Evolutionary conservation across 2,329 filamentous ascomycete species (phyloP), one percentile per base, ranked within the genome.

Genomic region (Plectosphaerella cucumerina): DNA sequence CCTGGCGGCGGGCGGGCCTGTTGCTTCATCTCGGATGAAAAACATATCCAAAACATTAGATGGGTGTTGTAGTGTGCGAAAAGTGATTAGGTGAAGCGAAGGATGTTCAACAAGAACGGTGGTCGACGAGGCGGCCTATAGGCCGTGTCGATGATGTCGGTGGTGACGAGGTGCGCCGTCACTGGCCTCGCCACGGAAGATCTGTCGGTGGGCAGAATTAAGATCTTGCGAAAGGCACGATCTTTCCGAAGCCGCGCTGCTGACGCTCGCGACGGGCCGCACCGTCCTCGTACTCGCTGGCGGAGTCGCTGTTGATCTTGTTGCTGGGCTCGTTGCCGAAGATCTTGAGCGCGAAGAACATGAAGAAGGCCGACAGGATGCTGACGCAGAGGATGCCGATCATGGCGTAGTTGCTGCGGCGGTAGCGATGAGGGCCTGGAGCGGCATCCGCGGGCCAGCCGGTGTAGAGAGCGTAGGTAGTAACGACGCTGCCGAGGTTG

Each of bases 391-490:
- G 70, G 50, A 96, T 96, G 3, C 86, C 91, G 52, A 96, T 84
- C 90, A 96, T 95, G 59, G 86, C 83, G 58, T 92, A 73, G 68
- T 95, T 96, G 70, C 90, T 95, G 66, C 85, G 86, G 56, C 88
- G 85, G 70, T 87, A 95, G 70, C 86, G 86, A 60, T 81, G 76
- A 10, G 81, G 81, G 0, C 89, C 89, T 1, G 78, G 72, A n/a
- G 70, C 73, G 9, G 82, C 82, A 65, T 96, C 91, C 42, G 79
- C 85, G 2, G 86, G 81, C 91, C 91, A 96, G 26, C 91, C 91
- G 0, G 86, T 86, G 68, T 96, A 96, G 45, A 96, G 72, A 12
- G 91, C 91, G 64, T 96, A 96, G 0, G 91, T 96, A 2, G 90
- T 96, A 50, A 89, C 79, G 53, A 96, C 88, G 61, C 86, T 91